Evolutionary conservation across 495 filamentous ascomycete species (phyloP).

Genomic region (Peziza echinospora): DNA sequence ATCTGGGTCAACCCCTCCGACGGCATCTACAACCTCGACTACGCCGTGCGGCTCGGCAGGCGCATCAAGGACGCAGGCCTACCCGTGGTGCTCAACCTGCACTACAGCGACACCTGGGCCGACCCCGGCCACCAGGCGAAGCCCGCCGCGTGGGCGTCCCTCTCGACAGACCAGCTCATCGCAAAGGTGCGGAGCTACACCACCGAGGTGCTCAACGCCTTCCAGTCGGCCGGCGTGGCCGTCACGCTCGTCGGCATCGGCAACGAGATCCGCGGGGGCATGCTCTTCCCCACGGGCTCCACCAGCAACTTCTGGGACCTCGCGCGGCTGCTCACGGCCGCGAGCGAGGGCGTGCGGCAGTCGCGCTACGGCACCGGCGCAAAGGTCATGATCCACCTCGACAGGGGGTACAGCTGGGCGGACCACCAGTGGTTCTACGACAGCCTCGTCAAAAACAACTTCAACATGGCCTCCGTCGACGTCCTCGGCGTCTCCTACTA

Average conservation of each 20-base stretch:
- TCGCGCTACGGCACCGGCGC: slow-evolving; percentile 33
- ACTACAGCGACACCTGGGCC: slow-evolving; percentile 47
- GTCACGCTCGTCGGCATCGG: slow-evolving; percentile 44
- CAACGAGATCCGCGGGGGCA: slow-evolving; percentile 43
- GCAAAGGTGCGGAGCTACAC: slow-evolving; percentile 49
- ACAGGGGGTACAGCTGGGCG: slow-evolving; percentile 47
- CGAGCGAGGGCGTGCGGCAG: slow-evolving; percentile 38
- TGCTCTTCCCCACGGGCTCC: slow-evolving; percentile 41
- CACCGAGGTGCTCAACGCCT: slow-evolving; percentile 34
- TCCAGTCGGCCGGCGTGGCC: slow-evolving; percentile 31
- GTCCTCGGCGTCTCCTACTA: slow-evolving; percentile 51
- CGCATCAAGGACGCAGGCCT: slow-evolving; percentile 43
- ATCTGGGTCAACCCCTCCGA: slow-evolving; percentile 49
- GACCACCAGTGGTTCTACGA: slow-evolving; percentile 43
- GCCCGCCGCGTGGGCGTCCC: slow-evolving; percentile 22
- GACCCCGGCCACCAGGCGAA: slow-evolving; percentile 24
- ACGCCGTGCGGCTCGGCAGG: slow-evolving; percentile 44
- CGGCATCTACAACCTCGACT: slow-evolving; percentile 43
- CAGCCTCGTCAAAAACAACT: slow-evolving; percentile 9
- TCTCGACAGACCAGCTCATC: slow-evolving; percentile 32
- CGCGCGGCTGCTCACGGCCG: slow-evolving; percentile 38
- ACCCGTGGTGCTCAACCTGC: slow-evolving; percentile 44
- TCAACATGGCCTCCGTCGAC: slow-evolving; percentile 37
- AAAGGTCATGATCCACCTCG: slow-evolving; percentile 46
- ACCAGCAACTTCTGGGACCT: slow-evolving; percentile 34